Base-by-base conservation (phyloP, 1,139 yeast genomes). In the Sugiyamaella pinicola region DNA sequence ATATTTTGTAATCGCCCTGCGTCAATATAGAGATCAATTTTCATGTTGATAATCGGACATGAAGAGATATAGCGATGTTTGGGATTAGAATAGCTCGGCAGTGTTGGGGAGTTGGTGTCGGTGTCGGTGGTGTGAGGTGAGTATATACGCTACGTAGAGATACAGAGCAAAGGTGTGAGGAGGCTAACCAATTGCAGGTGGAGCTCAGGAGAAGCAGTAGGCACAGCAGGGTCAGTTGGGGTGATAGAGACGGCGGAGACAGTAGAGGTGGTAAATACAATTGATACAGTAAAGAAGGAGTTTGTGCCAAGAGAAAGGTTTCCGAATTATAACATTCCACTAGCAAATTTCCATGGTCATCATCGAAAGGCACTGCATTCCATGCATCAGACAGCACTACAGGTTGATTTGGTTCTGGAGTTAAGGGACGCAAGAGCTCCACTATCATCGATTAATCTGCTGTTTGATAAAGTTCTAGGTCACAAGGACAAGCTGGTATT, bases 351-450 rank as follows among this genome's bases (percentile, higher is more conserved):
- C 71, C 89, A 89, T 62, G 97, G 97, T 12, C 97, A 91, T 66
- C 98, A 93, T 65, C 82, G 83, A 58, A 84, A 83, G 56, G 96
- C 97, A 0, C 73, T 93, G 34, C 80, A 83, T 45, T 79, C 76
- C 59, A 81, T 91, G 71, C 79, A 84, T 10, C 83, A 81, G 52
- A 70, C 89, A 35, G 83, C 93, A 1, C 90, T 95, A 0, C 93
- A 87, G 60, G 77, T 90, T 29, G 96, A 93, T 65, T 69, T 89
- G 47, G 80, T 93, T 1, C 70, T 93, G 4, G 99, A 93, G 64
- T 79, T 93, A 2, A 72, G 98, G 63, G 99, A 93, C 66, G 77
- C 93, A 1, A 73, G 99, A 56, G 96, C 97, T 0, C 99, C 99
- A 0, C 64, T 91, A 3, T 79, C 95, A 4, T 85, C 96, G 1